A percentile compares a stretch with the other conserved stretches of the same genome.
Evolutionary conservation across 2,329 filamentous ascomycete species (phyloP).

Genomic region (Fusarium sterilihyphosum): DNA sequence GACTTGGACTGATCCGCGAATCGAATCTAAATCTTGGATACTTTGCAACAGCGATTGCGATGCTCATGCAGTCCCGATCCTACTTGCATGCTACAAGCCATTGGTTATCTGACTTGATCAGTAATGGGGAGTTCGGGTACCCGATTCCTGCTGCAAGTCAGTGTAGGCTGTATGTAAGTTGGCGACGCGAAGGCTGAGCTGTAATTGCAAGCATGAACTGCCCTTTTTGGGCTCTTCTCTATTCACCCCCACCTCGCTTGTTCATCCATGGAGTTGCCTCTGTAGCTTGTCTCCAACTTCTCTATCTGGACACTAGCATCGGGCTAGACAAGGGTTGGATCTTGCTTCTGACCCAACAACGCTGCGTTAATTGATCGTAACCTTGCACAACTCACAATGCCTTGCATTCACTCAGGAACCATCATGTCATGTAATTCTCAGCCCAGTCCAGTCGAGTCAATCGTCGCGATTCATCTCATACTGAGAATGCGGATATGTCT

Average conservation of each 20-base stretch:
- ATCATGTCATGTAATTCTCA: slow-evolving; percentile 17
- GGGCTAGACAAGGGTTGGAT: slow-evolving; percentile 36
- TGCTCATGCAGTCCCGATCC: background rate
- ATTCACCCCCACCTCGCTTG: slow-evolving; percentile 28
- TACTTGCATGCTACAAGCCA: slow-evolving; percentile 28
- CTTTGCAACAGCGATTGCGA: slow-evolving; percentile 11
- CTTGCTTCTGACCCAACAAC: slow-evolving; percentile 38
- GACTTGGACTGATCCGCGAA: slow-evolving; percentile 24
- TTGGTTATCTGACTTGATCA: slow-evolving; percentile 4
- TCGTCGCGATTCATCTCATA: background rate
- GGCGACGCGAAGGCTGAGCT: slow-evolving; percentile 9
- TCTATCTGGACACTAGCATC: slow-evolving; percentile 38
- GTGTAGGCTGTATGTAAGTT: slow-evolving; percentile 5
- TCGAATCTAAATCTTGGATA: slow-evolving; percentile 21
- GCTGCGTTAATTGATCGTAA: slow-evolving; percentile 29
- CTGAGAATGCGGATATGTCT: slow-evolving; percentile 21
- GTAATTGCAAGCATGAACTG: slow-evolving; percentile 34
- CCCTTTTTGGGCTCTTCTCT: slow-evolving; percentile 6
- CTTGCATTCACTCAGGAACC: slow-evolving; percentile 25
- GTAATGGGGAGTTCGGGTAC: slow-evolving; percentile 6
- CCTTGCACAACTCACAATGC: slow-evolving; percentile 34
- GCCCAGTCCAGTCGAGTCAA: slow-evolving; percentile 2
- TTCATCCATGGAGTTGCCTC: slow-evolving; percentile 10
- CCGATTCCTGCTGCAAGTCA: slow-evolving; percentile 7
- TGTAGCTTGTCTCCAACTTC: slow-evolving; percentile 30